These are phyloP conservation scores for Colletotrichum sojae DNA, from an alignment of 2,329 filamentous ascomycete genomes.

Conservation along the genomic window DNA sequence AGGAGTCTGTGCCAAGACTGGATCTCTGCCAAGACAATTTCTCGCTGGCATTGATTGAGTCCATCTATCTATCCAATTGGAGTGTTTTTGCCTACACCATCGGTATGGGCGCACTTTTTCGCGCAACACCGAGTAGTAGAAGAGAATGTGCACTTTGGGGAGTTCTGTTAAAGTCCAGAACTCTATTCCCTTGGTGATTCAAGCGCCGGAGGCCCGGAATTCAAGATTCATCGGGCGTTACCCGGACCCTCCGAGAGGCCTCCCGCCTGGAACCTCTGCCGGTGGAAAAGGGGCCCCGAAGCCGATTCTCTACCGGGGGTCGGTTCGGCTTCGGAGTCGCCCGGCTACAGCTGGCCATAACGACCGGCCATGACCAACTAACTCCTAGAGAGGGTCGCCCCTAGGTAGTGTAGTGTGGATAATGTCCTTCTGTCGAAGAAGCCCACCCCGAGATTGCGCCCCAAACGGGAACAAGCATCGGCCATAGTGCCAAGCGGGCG, in stretches of 20 bases:
- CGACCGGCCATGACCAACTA: background rate
- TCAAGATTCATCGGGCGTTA: constrained; percentile 22
- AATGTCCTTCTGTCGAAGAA: constrained; percentile 5
- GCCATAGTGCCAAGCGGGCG: constrained; percentile 11
- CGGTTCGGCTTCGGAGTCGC: background rate
- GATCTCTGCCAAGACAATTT: constrained; percentile 20
- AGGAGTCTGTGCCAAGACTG: constrained; percentile 34
- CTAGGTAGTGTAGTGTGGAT: constrained; percentile 27
- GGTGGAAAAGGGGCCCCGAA: constrained; percentile 2
- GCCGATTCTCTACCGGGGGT: background rate
- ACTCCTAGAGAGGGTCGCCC: background rate
- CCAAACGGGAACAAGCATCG: constrained; percentile 22
- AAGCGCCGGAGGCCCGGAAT: background rate
- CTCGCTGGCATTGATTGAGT: background rate
- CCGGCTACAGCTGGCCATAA: constrained; percentile 30
- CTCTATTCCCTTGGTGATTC: background rate
- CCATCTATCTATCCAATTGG: background rate
- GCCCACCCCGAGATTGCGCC: constrained; percentile 34
- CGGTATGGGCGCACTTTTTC: constrained; percentile 17
- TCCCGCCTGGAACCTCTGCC: constrained; percentile 3
- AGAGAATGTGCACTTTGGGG: background rate
- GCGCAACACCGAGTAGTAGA: background rate
- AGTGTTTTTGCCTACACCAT: background rate
- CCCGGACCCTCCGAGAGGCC: constrained; percentile 19
- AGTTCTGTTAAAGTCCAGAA: background rate